These are phyloP conservation scores for Tetragonia tetragonoides DNA, from an alignment of 148 eudicot genomes.

Conservation along the genomic window DNA sequence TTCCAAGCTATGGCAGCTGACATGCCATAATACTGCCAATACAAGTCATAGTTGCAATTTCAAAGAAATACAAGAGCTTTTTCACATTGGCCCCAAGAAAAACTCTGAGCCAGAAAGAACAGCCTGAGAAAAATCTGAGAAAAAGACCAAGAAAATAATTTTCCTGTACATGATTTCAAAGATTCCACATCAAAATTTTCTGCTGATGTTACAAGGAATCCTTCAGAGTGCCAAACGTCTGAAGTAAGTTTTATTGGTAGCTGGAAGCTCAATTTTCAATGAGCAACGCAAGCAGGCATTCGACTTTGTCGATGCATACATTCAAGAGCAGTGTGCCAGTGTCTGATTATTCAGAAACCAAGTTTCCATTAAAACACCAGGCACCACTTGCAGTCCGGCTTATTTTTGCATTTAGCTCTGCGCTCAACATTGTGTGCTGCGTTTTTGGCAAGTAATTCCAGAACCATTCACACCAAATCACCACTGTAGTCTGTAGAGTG, in stretches of 20 bases:
- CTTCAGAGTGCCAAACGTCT: neutral
- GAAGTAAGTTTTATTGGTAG: neutral
- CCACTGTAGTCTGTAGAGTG: neutral
- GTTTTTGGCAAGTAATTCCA: neutral
- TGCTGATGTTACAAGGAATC: slow-evolving; percentile 2
- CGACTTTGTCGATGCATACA: neutral
- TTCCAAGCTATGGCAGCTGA: neutral
- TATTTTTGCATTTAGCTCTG: neutral
- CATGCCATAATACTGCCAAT: neutral
- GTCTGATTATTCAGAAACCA: neutral
- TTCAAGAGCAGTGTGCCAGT: neutral
- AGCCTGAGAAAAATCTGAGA: slow-evolving; percentile 5
- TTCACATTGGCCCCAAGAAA: slow-evolving; percentile 20
- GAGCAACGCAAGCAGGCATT: neutral
- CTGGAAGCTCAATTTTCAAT: neutral
- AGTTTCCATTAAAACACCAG: neutral
- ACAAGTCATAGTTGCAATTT: slow-evolving; percentile 7
- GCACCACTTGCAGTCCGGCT: neutral
- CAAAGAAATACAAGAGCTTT: slow-evolving; percentile 12
- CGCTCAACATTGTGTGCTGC: neutral
- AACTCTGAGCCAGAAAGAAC: slow-evolving; percentile 16
- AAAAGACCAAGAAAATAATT: slow-evolving; percentile 1
- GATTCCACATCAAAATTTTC: neutral
- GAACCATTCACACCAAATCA: neutral
- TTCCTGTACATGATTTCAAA: slow-evolving; percentile 16